These are phyloP conservation scores for Lavandula angustifolia DNA, from an alignment of 257 asterid genomes.

Conservation along the genomic window DNA sequence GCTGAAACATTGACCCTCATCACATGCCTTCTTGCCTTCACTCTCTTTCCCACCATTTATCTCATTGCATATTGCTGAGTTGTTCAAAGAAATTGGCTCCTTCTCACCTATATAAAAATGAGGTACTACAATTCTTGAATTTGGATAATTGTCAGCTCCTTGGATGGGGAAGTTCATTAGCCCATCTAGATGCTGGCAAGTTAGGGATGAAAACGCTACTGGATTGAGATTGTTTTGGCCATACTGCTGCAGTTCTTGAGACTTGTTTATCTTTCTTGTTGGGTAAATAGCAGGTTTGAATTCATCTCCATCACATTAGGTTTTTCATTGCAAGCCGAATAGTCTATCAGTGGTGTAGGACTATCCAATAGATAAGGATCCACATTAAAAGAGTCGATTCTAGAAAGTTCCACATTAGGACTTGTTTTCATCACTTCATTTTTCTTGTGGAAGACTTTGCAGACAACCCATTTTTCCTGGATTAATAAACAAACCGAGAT, in stretches of 20 bases:
- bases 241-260: background rate
- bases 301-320: background rate
- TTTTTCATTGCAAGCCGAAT: background rate
- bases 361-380: slow-evolving; percentile 13
- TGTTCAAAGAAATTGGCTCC: slow-evolving; percentile 44
- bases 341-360: background rate
- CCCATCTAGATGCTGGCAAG: background rate
- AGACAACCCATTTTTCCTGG: slow-evolving; percentile 37
- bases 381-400: background rate
- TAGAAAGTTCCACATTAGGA: background rate
- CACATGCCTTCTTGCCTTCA: background rate
- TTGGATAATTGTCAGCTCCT: background rate
- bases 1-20: slow-evolving; percentile 13
- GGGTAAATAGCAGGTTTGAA: background rate
- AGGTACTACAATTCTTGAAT: slow-evolving; percentile 2
- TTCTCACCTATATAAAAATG: too few species aligned
- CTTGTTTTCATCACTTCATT: background rate
- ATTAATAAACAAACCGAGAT: background rate
- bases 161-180: background rate
- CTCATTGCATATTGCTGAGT: slow-evolving; percentile 42
- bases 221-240: too few species aligned
- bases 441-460: slow-evolving; percentile 30
- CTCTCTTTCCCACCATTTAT: slow-evolving; percentile 9
- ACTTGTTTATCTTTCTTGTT: background rate
- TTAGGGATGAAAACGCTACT: background rate